Conservation (phyloP, 1,284 basidiomycete species). For the Ganoderma lingzhi region DNA sequence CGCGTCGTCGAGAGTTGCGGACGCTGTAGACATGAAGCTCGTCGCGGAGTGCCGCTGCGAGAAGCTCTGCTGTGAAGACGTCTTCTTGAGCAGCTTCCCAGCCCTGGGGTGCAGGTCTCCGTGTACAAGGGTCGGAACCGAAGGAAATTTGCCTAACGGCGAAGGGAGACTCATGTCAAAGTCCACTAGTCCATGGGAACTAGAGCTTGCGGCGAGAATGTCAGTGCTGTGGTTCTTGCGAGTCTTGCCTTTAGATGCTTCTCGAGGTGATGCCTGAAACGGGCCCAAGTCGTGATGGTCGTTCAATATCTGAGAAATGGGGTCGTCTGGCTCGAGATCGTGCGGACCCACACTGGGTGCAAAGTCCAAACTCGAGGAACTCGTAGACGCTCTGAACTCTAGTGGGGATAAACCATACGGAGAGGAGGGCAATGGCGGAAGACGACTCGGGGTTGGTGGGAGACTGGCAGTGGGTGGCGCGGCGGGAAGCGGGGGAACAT, state of each 20-base stretch:
- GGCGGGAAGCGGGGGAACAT: slow-evolving; percentile 33
- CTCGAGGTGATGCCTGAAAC: slow-evolving; percentile 23
- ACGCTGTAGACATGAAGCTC: slow-evolving; percentile 35
- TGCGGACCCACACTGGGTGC: slow-evolving; percentile 36
- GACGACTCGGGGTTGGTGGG: slow-evolving; percentile 29
- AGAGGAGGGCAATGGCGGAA: slow-evolving; percentile 36
- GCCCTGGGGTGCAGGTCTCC: slow-evolving; percentile 32
- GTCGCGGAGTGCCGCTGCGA: slow-evolving; percentile 42
- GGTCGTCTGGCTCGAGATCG: slow-evolving; percentile 31
- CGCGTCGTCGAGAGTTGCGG: slow-evolving; percentile 29
- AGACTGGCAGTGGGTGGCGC: slow-evolving; percentile 38
- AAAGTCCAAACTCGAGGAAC: slow-evolving; percentile 45
- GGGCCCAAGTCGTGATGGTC: slow-evolving; percentile 29
- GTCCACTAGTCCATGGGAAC: slow-evolving; percentile 11
- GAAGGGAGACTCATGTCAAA: slow-evolving; percentile 21
- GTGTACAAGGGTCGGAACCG: slow-evolving; percentile 26
- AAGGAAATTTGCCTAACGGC: slow-evolving; percentile 33
- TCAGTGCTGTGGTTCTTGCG: slow-evolving; percentile 24
- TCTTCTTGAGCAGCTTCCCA: slow-evolving; percentile 60
- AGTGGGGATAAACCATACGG: slow-evolving; percentile 35
- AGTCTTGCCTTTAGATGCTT: slow-evolving; percentile 22
- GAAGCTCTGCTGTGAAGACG: slow-evolving; percentile 63
- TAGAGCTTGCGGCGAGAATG: slow-evolving; percentile 22
- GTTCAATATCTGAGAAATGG: slow-evolving; percentile 33
- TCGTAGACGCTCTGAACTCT: slow-evolving; percentile 48